phyloP scores from a whole-genome alignment of 345 rosid species.

The Isatis tinctoria region DNA sequence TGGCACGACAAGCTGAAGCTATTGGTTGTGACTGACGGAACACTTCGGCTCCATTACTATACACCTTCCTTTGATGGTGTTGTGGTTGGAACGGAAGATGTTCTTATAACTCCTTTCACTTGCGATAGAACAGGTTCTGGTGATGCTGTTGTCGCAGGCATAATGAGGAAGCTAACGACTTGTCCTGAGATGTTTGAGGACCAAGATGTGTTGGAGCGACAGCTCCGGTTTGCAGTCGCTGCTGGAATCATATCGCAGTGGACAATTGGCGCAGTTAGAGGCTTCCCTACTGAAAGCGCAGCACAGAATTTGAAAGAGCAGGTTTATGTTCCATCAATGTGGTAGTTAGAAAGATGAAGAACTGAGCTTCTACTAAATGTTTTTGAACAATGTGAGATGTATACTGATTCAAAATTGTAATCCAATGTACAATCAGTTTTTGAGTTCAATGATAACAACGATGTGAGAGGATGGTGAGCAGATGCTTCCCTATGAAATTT shows the following conservation, averaged over 20 bases:
- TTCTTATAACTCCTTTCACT: conserved; percentile 77
- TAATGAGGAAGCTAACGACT: conserved; percentile 75
- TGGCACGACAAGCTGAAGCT: conserved; percentile 80
- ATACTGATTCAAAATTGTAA: conserved; percentile 18
- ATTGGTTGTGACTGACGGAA: conserved; percentile 87
- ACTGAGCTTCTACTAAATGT: conserved; percentile 3
- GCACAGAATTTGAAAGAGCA: conserved; percentile 89
- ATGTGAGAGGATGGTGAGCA: conserved; percentile 13
- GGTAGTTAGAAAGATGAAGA: conserved; percentile 42
- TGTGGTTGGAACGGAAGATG: conserved; percentile 87
- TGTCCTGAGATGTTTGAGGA: conserved; percentile 72
- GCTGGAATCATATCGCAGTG: conserved; percentile 92
- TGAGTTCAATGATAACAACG: conserved; percentile 14
- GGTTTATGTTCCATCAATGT: conserved; percentile 93
- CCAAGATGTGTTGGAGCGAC: conserved; percentile 73
- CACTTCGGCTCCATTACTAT: conserved; percentile 78
- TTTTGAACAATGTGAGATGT: conserved; percentile 20
- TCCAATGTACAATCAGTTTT: conserved; percentile 27
- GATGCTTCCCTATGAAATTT: conserved; percentile 1
- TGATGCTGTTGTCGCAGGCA: conserved; percentile 88
- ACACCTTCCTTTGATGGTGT: conserved; percentile 66
- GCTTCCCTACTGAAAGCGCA: conserved; percentile 90
- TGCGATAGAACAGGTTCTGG: conserved; percentile 97
- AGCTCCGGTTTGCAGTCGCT: conserved; percentile 81
- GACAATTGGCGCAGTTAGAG: conserved; percentile 90